Percentiles rank a stretch among this genome's conserved stretches.
Conservation (phyloP, 2,329 filamentous ascomycete genomes). For the Cercospora janseana region DNA sequence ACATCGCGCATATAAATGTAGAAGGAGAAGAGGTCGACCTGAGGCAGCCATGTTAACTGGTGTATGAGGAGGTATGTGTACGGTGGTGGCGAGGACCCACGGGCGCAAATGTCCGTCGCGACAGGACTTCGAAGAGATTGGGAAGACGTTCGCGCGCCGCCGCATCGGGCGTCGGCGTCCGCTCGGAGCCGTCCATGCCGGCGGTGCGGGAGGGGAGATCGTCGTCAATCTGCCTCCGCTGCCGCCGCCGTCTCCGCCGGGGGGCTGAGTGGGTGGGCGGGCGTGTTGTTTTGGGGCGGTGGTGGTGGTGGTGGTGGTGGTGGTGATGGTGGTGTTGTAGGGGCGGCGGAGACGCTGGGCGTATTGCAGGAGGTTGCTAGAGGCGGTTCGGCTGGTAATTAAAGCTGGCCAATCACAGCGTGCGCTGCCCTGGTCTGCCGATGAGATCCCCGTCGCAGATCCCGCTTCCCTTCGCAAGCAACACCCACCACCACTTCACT, state of each 20-base stretch:
- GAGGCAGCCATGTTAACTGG: slow-evolving; percentile 14
- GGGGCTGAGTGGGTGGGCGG: not conserved
- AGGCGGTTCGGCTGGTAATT: slow-evolving; percentile 3
- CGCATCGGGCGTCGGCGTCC: slow-evolving; percentile 34
- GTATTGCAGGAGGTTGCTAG: slow-evolving; percentile 1
- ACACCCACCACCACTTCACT: too few relatives aligned
- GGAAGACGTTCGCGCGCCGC: slow-evolving; percentile 74
- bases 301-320: not conserved
- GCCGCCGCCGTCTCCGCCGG: too few relatives aligned
- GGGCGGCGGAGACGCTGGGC: not conserved
- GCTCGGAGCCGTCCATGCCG: slow-evolving; percentile 29
- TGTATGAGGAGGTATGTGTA: slow-evolving; percentile 1
- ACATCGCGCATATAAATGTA: slow-evolving; percentile 99
- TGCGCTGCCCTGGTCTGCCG: not conserved
- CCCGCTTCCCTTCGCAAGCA: too few relatives aligned
- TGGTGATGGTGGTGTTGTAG: not conserved
- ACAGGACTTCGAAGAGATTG: slow-evolving; percentile 92
- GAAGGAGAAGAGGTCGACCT: slow-evolving; percentile 93
- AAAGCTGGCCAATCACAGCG: slow-evolving; percentile 5
- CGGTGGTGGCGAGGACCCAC: too few relatives aligned
- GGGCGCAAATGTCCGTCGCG: slow-evolving; percentile 86
- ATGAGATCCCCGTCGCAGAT: slow-evolving; percentile 2
- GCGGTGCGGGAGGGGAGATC: slow-evolving; percentile 10
- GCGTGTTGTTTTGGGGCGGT: too few relatives aligned
- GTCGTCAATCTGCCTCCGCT: too few relatives aligned